Conservation (phyloP, 805 yeast genomes). For the Blastobotrys attinorum region DNA sequence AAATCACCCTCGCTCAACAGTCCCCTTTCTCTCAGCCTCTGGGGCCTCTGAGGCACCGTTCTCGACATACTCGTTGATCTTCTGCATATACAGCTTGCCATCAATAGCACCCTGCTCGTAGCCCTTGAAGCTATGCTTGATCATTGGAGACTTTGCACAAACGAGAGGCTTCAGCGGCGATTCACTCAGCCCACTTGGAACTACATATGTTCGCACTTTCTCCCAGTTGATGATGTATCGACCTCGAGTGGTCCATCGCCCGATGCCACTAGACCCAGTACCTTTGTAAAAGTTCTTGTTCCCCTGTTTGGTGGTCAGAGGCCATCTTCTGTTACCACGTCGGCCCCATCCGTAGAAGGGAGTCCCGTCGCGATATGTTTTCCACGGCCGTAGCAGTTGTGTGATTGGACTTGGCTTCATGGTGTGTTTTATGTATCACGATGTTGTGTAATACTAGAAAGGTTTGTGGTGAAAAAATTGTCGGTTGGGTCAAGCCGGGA, state of each 20-base stretch:
- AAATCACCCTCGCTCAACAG: slow-evolving; percentile 20
- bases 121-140: slow-evolving; percentile 62
- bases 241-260: slow-evolving; percentile 67
- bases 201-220: slow-evolving; percentile 85
- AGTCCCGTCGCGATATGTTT: slow-evolving; percentile 72
- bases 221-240: slow-evolving; percentile 71
- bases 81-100: slow-evolving; percentile 62
- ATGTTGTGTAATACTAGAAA: background rate
- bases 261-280: slow-evolving; percentile 91
- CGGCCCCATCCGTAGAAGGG: slow-evolving; percentile 74
- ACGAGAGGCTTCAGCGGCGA: slow-evolving; percentile 65
- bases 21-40: slow-evolving; percentile 17
- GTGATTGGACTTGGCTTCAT: slow-evolving; percentile 32
- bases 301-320: slow-evolving; percentile 88
- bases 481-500: background rate
- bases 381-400: slow-evolving; percentile 79
- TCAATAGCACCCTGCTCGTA: slow-evolving; percentile 65
- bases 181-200: slow-evolving; percentile 43
- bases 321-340: slow-evolving; percentile 68
- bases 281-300: slow-evolving; percentile 94
- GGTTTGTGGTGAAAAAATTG: background rate
- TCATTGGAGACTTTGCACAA: slow-evolving; percentile 61
- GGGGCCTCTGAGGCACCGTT: slow-evolving; percentile 44
- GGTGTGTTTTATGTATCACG: background rate
- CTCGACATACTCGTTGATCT: slow-evolving; percentile 67